Evolutionary conservation across 228 moss, liverwort and hornwort species (phyloP), one percentile per base, ranked within the genome.

Genomic region (Sphagnum magellanicum): DNA sequence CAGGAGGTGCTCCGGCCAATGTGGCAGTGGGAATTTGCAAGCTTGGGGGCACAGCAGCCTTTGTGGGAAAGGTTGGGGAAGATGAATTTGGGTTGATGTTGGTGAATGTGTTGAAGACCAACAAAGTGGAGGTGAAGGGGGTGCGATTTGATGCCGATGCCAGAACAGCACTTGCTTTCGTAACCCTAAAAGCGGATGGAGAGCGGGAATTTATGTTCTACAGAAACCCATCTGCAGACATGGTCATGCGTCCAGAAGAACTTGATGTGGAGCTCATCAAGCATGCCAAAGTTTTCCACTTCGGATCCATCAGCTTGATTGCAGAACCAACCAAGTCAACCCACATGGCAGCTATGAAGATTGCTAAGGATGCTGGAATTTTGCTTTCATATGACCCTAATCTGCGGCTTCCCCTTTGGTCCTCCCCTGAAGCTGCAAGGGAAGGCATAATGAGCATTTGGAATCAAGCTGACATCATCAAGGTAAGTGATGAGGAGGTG

Each of bases 401-500:
- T 55, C 14, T 84, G 76, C 81, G 84, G 6, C 64, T 84, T 4
- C 81, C 74, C 0, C 69, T 84, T 71, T 84, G 84, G 81, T 78
- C 65, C 4, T 84, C 84, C 0, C 52, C 67, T 1, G 74, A 79
- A 57, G 65, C 65, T 5, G 84, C 84, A 13, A 75, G 63, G 46
- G 16, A 52, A 0, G 74, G 72, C 0, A 84, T 84, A 68, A 4
- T 4, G 15, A 84, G 84, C 64, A 70, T 84, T 14, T 84, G 84
- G 84, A 7, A 48, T 0, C 5, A 76, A 61, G 84, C 84, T 4
- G 81, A 84, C 15, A 76, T 64, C 50, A 5, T 81, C 63, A 57
- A 84, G 81, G 74, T 84, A 67, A 85, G 84, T 63, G 84, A 81
- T 63, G 84, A 85, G 66, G 84, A 85, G 73, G 80, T 85, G 12